phyloP scores from a whole-genome alignment of 805 yeast species.

The Wickerhamomyces hampshirensis region DNA sequence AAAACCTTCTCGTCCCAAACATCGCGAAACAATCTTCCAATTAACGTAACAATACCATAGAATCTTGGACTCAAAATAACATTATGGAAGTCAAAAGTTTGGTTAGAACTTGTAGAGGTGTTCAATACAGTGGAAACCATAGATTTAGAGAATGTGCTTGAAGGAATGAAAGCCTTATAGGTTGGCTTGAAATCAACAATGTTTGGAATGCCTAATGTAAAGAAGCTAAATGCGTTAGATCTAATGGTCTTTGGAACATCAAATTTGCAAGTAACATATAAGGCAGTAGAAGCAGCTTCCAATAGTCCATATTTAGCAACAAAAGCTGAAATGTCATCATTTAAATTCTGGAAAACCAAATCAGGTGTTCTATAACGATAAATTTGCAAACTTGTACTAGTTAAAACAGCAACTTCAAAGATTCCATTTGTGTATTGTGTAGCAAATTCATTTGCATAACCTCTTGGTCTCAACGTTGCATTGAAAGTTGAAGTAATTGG shows the following conservation, averaged over 20 bases:
- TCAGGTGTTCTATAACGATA: constrained; percentile 80
- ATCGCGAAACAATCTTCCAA: constrained; percentile 73
- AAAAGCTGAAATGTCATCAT: constrained; percentile 66
- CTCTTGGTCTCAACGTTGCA: constrained; percentile 71
- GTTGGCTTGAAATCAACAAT: constrained; percentile 38
- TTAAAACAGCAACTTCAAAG: constrained; percentile 74
- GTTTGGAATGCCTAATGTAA: constrained; percentile 38
- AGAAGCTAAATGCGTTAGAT: constrained; percentile 39
- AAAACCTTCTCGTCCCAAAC: constrained; percentile 78
- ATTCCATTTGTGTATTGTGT: constrained; percentile 71
- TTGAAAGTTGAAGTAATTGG: constrained; percentile 66
- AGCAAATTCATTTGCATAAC: constrained; percentile 82
- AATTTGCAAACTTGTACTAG: constrained; percentile 71
- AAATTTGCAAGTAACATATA: constrained; percentile 76
- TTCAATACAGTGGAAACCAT: constrained; percentile 17
- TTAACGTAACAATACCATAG: constrained; percentile 76
- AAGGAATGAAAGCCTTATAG: constrained; percentile 23
- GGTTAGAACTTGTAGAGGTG: constrained; percentile 1
- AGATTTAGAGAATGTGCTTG: constrained; percentile 10
- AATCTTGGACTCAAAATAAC: constrained; percentile 90
- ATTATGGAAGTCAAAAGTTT: constrained; percentile 48
- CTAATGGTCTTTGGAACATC: constrained; percentile 50
- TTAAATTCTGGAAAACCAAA: constrained; percentile 63
- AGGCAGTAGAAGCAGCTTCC: constrained; percentile 86
- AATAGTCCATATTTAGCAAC: constrained; percentile 77